A percentile compares a stretch with the other conserved stretches of the same genome.
Conservation (phyloP, 1,139 yeast genomes). For the Diutina scorzettiae region DNA sequence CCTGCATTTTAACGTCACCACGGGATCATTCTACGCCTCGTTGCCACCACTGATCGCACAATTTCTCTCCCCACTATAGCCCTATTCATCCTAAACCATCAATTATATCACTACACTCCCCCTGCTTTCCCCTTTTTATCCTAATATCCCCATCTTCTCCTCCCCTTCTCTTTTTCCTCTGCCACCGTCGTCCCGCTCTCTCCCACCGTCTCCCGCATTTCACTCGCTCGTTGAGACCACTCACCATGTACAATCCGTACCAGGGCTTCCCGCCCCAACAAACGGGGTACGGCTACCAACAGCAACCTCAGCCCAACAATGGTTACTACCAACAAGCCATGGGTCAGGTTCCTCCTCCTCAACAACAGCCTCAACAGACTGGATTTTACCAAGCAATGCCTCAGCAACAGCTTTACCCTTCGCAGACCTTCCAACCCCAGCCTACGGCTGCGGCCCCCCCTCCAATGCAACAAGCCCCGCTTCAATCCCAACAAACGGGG, state of each 20-base stretch:
- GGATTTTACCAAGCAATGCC: constrained; percentile 13
- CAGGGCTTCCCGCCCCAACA: constrained; percentile 15
- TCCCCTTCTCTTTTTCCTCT: too few species aligned
- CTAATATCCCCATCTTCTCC: too few species aligned
- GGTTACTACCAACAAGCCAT: constrained; percentile 13
- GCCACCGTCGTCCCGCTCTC: too few species aligned
- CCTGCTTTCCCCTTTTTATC: too few species aligned
- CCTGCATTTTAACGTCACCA: too few species aligned
- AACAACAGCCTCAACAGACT: constrained; percentile 19
- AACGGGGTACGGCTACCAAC: constrained; percentile 18
- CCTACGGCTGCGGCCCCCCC: constrained; percentile 13
- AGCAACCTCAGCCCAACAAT: not conserved
- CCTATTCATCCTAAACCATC: too few species aligned
- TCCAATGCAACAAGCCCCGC: not conserved
- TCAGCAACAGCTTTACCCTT: constrained; percentile 6
- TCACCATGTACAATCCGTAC: constrained; percentile 32
- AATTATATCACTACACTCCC: too few species aligned
- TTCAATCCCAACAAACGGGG: constrained; percentile 2
- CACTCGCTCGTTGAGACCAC: not conserved
- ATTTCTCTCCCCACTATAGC: too few species aligned
- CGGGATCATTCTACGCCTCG: too few species aligned
- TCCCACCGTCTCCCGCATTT: too few species aligned
- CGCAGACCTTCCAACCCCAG: constrained; percentile 18
- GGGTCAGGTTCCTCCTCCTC: constrained; percentile 12
- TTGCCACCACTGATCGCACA: too few species aligned